Evolutionary conservation across 1,139 yeast species (phyloP).

Genomic region (Candida freyschussii): DNA sequence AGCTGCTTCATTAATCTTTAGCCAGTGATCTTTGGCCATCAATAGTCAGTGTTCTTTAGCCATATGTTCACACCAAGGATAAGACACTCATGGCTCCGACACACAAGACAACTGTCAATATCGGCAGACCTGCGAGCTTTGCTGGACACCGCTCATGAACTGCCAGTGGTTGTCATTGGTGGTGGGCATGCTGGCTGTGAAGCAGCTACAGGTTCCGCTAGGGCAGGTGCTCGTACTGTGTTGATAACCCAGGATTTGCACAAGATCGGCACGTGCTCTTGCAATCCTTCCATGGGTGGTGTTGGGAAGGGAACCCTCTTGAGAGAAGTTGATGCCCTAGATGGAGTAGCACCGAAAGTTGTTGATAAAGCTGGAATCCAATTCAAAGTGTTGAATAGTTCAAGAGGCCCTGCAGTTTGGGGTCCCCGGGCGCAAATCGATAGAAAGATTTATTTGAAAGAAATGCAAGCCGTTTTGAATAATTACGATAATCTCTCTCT

Average conservation of each 20-base stretch:
- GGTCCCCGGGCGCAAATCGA: conserved; percentile 98
- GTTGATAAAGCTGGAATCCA: conserved; percentile 94
- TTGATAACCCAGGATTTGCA: conserved; percentile 70
- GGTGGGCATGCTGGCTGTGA: conserved; percentile 99
- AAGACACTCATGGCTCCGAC: too few relatives aligned
- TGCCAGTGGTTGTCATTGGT: conserved; percentile 85
- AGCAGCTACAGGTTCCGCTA: conserved; percentile 90
- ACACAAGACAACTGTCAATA: conserved; percentile 11
- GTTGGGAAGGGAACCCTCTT: conserved; percentile 94
- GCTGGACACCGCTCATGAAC: conserved; percentile 33
- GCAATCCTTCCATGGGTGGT: conserved; percentile 98
- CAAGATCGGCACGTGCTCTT: conserved; percentile 90
- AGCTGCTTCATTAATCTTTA: too few relatives aligned
- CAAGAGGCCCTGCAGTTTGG: conserved; percentile 97
- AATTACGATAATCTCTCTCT: conserved; percentile 58
- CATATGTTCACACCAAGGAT: too few relatives aligned
- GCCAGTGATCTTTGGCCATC: too few relatives aligned
- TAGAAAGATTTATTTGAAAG: conserved; percentile 66
- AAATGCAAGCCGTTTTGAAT: conserved; percentile 69
- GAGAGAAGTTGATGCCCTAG: conserved; percentile 92
- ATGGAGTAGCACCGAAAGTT: conserved; percentile 80
- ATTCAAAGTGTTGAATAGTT: conserved; percentile 78
- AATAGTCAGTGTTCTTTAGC: too few relatives aligned
- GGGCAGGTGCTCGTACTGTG: conserved; percentile 65
- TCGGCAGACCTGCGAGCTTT: conserved; percentile 38